These are phyloP conservation scores for Zoysia pacifica DNA, from an alignment of 176 grass and related monocot genomes.

Conservation along the genomic window DNA sequence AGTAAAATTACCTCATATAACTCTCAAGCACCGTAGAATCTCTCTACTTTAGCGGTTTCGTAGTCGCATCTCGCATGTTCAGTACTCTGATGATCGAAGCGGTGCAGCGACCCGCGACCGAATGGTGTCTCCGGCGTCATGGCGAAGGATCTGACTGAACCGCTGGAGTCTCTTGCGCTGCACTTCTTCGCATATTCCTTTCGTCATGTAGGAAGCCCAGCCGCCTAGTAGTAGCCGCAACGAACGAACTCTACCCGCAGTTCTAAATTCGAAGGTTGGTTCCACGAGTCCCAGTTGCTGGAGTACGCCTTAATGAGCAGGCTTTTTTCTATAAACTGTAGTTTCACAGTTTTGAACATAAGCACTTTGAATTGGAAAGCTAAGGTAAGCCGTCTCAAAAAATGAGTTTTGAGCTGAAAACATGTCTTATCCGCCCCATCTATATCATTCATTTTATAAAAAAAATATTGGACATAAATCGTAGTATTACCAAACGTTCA, in stretches of 20 bases:
- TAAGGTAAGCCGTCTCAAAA: too few relatives aligned
- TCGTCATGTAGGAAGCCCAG: neutral
- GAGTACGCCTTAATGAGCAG: too few relatives aligned
- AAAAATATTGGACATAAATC: neutral
- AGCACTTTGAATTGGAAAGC: too few relatives aligned
- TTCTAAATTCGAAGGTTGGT: neutral
- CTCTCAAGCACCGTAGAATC: too few relatives aligned
- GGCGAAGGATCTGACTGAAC: slow-evolving; percentile 16
- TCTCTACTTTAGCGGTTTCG: neutral
- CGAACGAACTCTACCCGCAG: slow-evolving; percentile 4
- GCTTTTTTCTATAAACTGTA: too few relatives aligned
- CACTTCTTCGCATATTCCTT: neutral
- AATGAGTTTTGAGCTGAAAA: too few relatives aligned
- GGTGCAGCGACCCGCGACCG: neutral
- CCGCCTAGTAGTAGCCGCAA: neutral
- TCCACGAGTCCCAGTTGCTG: too few relatives aligned
- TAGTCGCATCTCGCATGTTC: neutral
- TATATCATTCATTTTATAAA: too few relatives aligned
- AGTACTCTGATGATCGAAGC: slow-evolving; percentile 2
- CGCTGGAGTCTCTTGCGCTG: neutral
- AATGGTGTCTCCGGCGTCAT: slow-evolving; percentile 29
- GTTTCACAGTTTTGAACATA: too few relatives aligned
- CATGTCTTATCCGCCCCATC: too few relatives aligned
- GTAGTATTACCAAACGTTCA: neutral
- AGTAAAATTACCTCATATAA: too few relatives aligned